Conservation (phyloP, 1,284 basidiomycete genomes). For the Rhodotorula sp. region DNA sequence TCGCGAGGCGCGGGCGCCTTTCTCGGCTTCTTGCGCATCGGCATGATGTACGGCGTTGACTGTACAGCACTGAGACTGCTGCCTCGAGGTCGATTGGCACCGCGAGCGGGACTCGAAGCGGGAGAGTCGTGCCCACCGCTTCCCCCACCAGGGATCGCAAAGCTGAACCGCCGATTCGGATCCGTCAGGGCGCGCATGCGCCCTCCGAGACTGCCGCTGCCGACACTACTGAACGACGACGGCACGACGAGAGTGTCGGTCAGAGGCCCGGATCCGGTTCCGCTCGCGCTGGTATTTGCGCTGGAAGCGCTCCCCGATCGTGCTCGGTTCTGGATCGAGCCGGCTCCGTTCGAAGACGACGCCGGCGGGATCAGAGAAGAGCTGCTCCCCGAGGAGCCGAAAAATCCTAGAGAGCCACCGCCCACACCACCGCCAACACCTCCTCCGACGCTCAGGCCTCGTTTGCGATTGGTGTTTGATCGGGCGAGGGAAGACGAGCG, state of each 20-base stretch:
- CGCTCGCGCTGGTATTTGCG: constrained; percentile 2
- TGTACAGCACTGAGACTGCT: constrained; percentile 14
- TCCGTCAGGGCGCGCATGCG: constrained; percentile 34
- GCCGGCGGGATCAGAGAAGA: background rate
- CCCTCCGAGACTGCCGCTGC: constrained; percentile 7
- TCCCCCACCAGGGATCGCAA: background rate
- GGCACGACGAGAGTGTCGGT: background rate
- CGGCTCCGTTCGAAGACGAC: background rate
- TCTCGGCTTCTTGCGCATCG: constrained; percentile 5
- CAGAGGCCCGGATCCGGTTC: background rate
- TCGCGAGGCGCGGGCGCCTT: constrained; percentile 15
- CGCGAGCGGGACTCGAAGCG: background rate
- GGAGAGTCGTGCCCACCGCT: background rate
- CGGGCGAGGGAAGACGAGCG: background rate
- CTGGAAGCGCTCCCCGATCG: constrained; percentile 19
- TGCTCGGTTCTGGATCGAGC: background rate
- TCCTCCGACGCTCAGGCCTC: constrained; percentile 34
- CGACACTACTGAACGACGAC: background rate
- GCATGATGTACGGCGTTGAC: background rate
- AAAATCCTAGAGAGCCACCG: constrained; percentile 11
- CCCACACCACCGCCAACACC: background rate
- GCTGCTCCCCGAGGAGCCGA: constrained; percentile 1
- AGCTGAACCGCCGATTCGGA: constrained; percentile 25
- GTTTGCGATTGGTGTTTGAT: constrained; percentile 19
- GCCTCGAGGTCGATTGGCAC: background rate